Conservation (phyloP, 208 protist genomes). For the Acanthamoeba castellanii region DNA sequence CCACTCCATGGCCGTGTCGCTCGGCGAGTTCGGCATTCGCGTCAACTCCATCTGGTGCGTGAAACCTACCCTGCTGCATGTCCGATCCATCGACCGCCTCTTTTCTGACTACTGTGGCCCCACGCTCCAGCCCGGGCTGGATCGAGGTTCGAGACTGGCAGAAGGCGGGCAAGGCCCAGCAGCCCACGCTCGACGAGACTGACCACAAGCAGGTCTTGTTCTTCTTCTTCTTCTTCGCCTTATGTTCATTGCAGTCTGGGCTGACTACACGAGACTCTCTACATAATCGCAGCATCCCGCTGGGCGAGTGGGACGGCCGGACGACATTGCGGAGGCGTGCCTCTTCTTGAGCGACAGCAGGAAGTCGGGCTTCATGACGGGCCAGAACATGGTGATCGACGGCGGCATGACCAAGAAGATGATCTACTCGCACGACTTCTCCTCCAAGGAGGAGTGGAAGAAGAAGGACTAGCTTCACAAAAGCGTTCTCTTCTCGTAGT, state of each 20-base stretch:
- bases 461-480: not conserved
- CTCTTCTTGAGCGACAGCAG: constrained; percentile 28
- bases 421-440: constrained; percentile 52
- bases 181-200: constrained; percentile 16
- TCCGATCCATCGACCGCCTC: not conserved
- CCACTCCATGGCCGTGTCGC: constrained; percentile 42
- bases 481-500: not conserved
- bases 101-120: not conserved
- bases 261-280: not conserved
- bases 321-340: constrained; percentile 35
- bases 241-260: too few species aligned
- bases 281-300: not conserved
- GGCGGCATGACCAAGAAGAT: constrained; percentile 70
- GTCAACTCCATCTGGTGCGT: constrained; percentile 65
- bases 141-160: constrained; percentile 51
- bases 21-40: constrained; percentile 40
- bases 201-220: constrained; percentile 67
- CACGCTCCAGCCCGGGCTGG: not conserved
- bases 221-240: not conserved
- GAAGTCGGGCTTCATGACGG: constrained; percentile 60
- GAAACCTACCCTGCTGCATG: not conserved
- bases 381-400: constrained; percentile 23
- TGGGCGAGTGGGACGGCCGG: constrained; percentile 35
- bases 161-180: constrained; percentile 3
- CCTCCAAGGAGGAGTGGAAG: constrained; percentile 21